A percentile compares a stretch with the other conserved stretches of the same genome.
phyloP scores from a whole-genome alignment of 1,139 yeast species.

The Nakaseomyces bracarensis region DNA sequence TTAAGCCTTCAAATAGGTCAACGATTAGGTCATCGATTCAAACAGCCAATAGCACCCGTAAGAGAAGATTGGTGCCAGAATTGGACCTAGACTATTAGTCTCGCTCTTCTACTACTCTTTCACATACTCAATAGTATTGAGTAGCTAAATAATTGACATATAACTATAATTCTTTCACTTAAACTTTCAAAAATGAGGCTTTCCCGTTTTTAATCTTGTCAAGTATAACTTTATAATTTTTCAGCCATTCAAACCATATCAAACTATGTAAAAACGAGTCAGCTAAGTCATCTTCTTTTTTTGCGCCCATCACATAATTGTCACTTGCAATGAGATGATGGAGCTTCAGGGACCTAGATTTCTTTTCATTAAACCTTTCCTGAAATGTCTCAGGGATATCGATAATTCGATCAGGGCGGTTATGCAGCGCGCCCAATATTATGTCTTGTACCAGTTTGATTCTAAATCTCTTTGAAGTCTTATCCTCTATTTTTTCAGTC shows the following conservation, averaged over 20 bases:
- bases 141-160: not conserved
- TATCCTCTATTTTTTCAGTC: conserved; percentile 6
- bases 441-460: conserved; percentile 10
- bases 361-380: conserved; percentile 27
- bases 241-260: conserved; percentile 42
- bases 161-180: conserved; percentile 6
- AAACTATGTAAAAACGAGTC: conserved; percentile 54
- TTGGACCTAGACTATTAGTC: conserved; percentile 16
- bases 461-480: conserved; percentile 6
- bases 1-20: conserved; percentile 13
- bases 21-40: not conserved
- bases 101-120: not conserved
- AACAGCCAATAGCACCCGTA: not conserved
- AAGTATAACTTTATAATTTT: conserved; percentile 13
- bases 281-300: conserved; percentile 52
- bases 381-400: conserved; percentile 22
- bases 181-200: too few species aligned
- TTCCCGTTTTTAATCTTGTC: too few species aligned
- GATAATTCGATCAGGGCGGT: conserved; percentile 12
- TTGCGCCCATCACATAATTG: conserved; percentile 19
- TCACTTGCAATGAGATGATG: conserved; percentile 10
- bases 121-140: not conserved
- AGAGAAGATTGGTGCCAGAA: conserved; percentile 12
- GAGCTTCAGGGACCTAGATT: conserved; percentile 15
- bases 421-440: not conserved